A percentile compares a stretch with the other conserved stretches of the same genome.
Evolutionary conservation across 2,329 filamentous ascomycete species (phyloP).

Genomic region (Onygena corvina): DNA sequence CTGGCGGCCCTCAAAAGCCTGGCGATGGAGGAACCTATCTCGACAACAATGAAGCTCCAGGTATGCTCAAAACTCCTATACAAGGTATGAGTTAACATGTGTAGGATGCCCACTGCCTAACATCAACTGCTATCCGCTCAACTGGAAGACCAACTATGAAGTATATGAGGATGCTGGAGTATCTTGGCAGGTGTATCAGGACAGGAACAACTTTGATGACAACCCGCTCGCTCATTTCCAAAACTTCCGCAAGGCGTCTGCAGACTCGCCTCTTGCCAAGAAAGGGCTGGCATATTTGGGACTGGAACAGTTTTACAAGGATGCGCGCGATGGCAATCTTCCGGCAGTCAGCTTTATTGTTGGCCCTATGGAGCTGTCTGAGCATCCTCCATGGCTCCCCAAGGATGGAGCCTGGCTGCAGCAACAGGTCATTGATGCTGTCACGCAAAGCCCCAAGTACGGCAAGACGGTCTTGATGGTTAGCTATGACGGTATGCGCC

Average conservation of each 20-base stretch:
- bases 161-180: slow-evolving; percentile 39
- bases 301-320: slow-evolving; percentile 40
- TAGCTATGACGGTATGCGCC: slow-evolving; percentile 36
- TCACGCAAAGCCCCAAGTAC: slow-evolving; percentile 41
- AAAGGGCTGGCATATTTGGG: slow-evolving; percentile 39
- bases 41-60: slow-evolving; percentile 42
- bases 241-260: slow-evolving; percentile 39
- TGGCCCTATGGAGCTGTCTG: slow-evolving; percentile 40
- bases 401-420: slow-evolving; percentile 46
- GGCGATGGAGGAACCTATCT: slow-evolving; percentile 38
- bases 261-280: slow-evolving; percentile 33
- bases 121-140: slow-evolving; percentile 43
- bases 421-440: slow-evolving; percentile 41
- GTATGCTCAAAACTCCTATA: slow-evolving; percentile 18
- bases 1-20: slow-evolving; percentile 35
- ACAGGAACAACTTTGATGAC: slow-evolving; percentile 43
- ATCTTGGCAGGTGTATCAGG: slow-evolving; percentile 42
- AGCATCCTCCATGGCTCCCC: slow-evolving; percentile 43
- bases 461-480: slow-evolving; percentile 39
- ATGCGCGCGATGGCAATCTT: slow-evolving; percentile 41
- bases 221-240: slow-evolving; percentile 44
- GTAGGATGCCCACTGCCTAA: slow-evolving; percentile 30
- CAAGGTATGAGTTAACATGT: background rate
- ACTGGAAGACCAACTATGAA: slow-evolving; percentile 43
- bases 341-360: slow-evolving; percentile 43